Evolutionary conservation across 495 filamentous ascomycete genomes (phyloP).

Genomic region (Penicillium odoratum): DNA sequence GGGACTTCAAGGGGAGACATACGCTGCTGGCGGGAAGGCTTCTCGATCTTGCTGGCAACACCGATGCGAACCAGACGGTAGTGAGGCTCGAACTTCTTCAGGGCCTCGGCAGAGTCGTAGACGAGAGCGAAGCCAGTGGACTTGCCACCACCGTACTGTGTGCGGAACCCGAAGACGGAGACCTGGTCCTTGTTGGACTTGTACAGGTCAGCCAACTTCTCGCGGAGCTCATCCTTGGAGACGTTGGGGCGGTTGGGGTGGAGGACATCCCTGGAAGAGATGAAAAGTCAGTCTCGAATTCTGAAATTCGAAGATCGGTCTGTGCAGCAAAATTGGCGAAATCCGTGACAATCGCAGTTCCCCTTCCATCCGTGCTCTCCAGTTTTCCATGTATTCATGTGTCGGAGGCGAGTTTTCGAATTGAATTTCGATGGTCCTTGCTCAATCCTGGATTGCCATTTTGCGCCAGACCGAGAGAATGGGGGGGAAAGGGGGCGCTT

Average conservation of each 20-base stretch:
- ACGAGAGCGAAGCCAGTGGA: conserved; percentile 97
- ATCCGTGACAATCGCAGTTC: neutral
- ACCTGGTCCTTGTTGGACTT: conserved; percentile 96
- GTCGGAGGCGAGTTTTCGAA: neutral
- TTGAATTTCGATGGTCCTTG: neutral
- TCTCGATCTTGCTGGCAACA: conserved; percentile 88
- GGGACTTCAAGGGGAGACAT: conserved; percentile 49
- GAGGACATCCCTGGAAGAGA: conserved; percentile 82
- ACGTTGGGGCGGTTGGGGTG: conserved; percentile 98
- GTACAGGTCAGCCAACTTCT: conserved; percentile 93
- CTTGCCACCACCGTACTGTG: conserved; percentile 99
- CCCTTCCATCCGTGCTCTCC: neutral
- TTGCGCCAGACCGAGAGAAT: conserved; percentile 16
- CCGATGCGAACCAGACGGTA: conserved; percentile 95
- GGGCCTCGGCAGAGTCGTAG: conserved; percentile 93
- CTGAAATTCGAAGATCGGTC: neutral
- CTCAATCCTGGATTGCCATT: conserved; percentile 11
- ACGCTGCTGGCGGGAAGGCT: conserved; percentile 97
- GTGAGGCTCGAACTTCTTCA: conserved; percentile 99
- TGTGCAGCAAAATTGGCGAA: conserved; percentile 5
- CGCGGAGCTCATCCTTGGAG: conserved; percentile 96
- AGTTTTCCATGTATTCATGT: neutral
- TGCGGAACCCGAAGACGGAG: conserved; percentile 96
- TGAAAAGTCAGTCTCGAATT: conserved; percentile 23
- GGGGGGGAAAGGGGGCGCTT: conserved; percentile 47